Evolutionary conservation across 31 red algal genomes (phyloP).

Genomic region (Porphyra umbilicalis): DNA sequence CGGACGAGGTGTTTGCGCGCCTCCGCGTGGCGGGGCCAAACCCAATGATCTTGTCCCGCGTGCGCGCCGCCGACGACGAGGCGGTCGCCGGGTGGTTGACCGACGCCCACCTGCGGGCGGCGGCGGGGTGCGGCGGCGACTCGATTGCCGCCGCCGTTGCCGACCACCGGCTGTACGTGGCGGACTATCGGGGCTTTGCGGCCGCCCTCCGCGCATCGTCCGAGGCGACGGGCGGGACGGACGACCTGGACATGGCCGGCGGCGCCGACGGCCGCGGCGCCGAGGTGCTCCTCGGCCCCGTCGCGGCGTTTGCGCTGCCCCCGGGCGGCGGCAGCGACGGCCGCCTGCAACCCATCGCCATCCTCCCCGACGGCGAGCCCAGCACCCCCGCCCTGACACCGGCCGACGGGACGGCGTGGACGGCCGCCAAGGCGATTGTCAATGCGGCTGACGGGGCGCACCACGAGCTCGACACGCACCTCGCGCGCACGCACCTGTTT

Average conservation of each 20-base stretch:
- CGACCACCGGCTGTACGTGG: constrained; percentile 8
- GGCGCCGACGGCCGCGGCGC: not conserved
- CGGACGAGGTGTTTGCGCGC: not conserved
- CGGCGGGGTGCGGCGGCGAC: not conserved
- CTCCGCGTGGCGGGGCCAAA: not conserved
- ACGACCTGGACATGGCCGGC: not conserved
- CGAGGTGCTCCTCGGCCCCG: not conserved
- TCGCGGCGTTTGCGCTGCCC: not conserved
- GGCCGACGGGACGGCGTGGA: constrained; percentile 3
- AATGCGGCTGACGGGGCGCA: constrained; percentile 19
- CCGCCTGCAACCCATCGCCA: constrained; percentile 14
- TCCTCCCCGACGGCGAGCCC: constrained; percentile 7
- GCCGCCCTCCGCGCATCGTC: not conserved
- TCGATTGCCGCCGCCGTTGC: not conserved
- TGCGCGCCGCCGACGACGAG: not conserved
- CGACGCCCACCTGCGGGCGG: not conserved
- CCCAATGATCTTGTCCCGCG: not conserved
- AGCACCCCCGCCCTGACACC: not conserved
- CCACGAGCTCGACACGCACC: constrained; percentile 26
- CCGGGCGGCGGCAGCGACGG: not conserved
- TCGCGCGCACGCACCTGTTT: constrained; percentile 29
- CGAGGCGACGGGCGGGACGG: not conserved
- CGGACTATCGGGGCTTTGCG: not conserved
- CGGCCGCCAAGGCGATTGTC: constrained; percentile 17
- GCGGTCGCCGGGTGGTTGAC: not conserved